Evolutionary conservation across 345 rosid genomes (phyloP), one percentile per base, ranked within the genome.

Genomic region (Noccaea caerulescens): DNA sequence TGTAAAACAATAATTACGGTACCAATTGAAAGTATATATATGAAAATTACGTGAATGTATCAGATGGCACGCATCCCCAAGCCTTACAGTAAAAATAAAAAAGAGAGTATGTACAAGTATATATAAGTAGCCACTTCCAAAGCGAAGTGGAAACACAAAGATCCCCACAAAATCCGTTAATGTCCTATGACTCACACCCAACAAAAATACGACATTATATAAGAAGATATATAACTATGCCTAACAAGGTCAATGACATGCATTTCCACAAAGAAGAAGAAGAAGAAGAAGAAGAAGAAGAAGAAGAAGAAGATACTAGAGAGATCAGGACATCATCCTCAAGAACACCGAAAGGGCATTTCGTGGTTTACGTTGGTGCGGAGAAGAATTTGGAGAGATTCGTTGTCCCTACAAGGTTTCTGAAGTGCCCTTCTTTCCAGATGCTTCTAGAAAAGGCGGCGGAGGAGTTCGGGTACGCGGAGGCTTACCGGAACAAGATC

Each of bases 401-500:
- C 6, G 75, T 76, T 0, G 59, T 76, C 25, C 79, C 79, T 0
- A 76, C 79, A 63, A 62, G 44, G 53, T 68, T 76, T 68, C 58
- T 76, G 30, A 76, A 76, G 55, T 56, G 9, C 60, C 45, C 65
- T 56, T 53, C 59, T 39, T 76, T 76, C n/a, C 74, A 76, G 20
- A 56, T 46, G 13, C 75, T 76, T 62, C 66, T 76, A n/a, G 79
- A 76, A 10, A 76, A 69, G 38, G 71, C 79, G 8, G 75, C 74
- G 10, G 79, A 76, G 45, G 75, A 76, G 59, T 76, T 62, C 6
- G 75, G 71, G 11, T 76, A 62, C 39, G 68, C 56, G 1, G 78
- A 75, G 34, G 73, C 63, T 60, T n/a, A 75, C 57, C 55, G 61
- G 50, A 56, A 76, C 70, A 76, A 76, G 69, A 76, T 76, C 2